phyloP scores from a whole-genome alignment of 805 yeast genomes.

The Wickerhamiella occidentalis region DNA sequence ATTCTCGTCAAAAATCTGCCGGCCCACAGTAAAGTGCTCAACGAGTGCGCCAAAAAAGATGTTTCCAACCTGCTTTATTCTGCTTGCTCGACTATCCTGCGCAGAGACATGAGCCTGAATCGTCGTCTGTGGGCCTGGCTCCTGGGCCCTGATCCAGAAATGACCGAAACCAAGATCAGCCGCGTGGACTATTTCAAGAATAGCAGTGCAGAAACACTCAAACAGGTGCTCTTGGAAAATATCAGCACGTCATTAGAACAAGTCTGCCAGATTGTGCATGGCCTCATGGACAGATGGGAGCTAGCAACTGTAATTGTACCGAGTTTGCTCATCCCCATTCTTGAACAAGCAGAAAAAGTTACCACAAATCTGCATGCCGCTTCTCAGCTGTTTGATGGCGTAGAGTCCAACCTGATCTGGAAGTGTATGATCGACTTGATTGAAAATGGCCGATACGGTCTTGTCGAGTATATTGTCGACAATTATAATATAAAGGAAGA shows the following conservation, averaged over 20 bases:
- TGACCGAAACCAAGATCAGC: constrained; percentile 19
- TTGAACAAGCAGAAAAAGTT: constrained; percentile 26
- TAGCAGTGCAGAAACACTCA: constrained; percentile 42
- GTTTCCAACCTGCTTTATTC: constrained; percentile 49
- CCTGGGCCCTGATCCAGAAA: constrained; percentile 56
- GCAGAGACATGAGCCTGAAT: constrained; percentile 87
- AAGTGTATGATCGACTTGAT: constrained; percentile 41
- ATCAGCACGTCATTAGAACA: constrained; percentile 29
- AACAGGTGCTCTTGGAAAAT: constrained; percentile 40
- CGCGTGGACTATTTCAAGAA: constrained; percentile 47
- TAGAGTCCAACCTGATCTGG: constrained; percentile 76
- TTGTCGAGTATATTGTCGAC: constrained; percentile 47
- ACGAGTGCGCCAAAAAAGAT: constrained; percentile 38
- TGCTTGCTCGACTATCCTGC: constrained; percentile 48
- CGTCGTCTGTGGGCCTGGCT: constrained; percentile 91
- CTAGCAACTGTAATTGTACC: constrained; percentile 70
- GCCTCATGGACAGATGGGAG: constrained; percentile 91
- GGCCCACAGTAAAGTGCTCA: constrained; percentile 44
- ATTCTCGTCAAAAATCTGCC: constrained; percentile 56
- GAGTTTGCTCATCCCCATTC: constrained; percentile 49
- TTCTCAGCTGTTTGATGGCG: constrained; percentile 66
- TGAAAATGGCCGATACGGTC: constrained; percentile 29
- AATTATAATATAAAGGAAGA: constrained; percentile 73
- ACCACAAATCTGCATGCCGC: constrained; percentile 40
- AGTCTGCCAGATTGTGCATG: constrained; percentile 52